These are phyloP conservation scores for Myxozyma vanderwaltii DNA, from an alignment of 805 yeast species.

Conservation along the genomic window DNA sequence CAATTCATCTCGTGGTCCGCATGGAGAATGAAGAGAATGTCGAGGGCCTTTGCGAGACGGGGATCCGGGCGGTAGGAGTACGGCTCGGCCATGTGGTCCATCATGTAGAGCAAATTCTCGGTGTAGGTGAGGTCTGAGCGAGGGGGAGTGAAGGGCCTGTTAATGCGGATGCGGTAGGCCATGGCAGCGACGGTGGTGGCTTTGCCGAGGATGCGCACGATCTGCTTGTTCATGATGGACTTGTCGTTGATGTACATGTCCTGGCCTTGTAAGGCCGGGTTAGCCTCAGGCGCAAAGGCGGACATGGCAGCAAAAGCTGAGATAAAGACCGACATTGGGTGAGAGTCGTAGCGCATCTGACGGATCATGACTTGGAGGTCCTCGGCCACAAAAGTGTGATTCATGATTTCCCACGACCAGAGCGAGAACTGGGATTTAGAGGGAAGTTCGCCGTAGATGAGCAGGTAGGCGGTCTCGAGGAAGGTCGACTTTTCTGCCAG, in stretches of 20 bases:
- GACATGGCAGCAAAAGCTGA: constrained; percentile 33
- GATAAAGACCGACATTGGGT: constrained; percentile 31
- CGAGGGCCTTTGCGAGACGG: constrained; percentile 32
- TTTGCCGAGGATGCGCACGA: constrained; percentile 32
- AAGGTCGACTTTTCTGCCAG: constrained; percentile 30
- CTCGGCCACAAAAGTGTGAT: constrained; percentile 33
- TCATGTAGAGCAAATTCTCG: constrained; percentile 33
- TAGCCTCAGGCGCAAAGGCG: constrained; percentile 33
- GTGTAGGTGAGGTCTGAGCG: constrained; percentile 31
- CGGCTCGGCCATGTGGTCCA: constrained; percentile 35
- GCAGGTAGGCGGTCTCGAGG: constrained; percentile 33
- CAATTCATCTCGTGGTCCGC: constrained; percentile 35
- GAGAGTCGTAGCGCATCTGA: constrained; percentile 33
- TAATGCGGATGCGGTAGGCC: constrained; percentile 34
- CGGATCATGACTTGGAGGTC: constrained; percentile 27
- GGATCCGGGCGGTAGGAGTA: constrained; percentile 33
- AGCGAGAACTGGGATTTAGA: constrained; percentile 14
- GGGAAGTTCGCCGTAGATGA: constrained; percentile 34
- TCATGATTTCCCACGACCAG: constrained; percentile 32
- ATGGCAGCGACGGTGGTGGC: constrained; percentile 33
- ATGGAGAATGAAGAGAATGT: constrained; percentile 31
- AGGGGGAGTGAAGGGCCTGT: constrained; percentile 30
- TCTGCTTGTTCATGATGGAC: constrained; percentile 32
- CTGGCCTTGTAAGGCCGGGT: constrained; percentile 30
- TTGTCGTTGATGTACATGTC: constrained; percentile 25